These are phyloP conservation scores for Candida nemodendra DNA, from an alignment of 805 yeast species.

Conservation along the genomic window DNA sequence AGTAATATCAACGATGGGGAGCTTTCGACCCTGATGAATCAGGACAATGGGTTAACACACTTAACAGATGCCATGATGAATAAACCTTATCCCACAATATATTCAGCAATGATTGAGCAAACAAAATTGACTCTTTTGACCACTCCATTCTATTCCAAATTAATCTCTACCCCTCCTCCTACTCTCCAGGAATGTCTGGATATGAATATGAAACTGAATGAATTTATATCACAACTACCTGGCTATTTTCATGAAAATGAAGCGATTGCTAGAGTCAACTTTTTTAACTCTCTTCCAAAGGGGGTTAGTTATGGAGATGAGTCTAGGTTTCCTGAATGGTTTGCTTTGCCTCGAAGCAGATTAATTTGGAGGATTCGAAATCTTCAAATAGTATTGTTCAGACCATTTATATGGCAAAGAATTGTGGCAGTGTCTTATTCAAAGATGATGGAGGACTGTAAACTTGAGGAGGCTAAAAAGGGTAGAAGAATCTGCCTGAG, in stretches of 20 bases:
- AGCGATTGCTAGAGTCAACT: conserved; percentile 25
- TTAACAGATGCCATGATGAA: conserved; percentile 24
- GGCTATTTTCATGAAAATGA: conserved; percentile 44
- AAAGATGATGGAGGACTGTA: conserved; percentile 30
- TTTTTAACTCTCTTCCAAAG: conserved; percentile 25
- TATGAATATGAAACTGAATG: conserved; percentile 43
- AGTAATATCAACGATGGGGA: conserved; percentile 48
- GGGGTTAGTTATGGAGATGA: conserved; percentile 17
- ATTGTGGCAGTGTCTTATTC: conserved; percentile 39
- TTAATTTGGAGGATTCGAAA: conserved; percentile 60
- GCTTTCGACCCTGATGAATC: conserved; percentile 28
- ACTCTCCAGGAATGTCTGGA: conserved; percentile 48
- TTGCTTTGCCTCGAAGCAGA: conserved; percentile 50
- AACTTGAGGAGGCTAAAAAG: conserved; percentile 43
- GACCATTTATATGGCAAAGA: conserved; percentile 58
- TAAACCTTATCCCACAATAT: conserved; percentile 48
- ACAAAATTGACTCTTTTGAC: conserved; percentile 49
- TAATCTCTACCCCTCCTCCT: conserved; percentile 48
- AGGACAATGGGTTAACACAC: conserved; percentile 13
- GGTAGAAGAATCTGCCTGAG: conserved; percentile 51
- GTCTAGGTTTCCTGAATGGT: conserved; percentile 45
- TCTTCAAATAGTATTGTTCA: conserved; percentile 51
- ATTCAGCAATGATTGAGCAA: conserved; percentile 57
- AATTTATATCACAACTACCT: conserved; percentile 44
- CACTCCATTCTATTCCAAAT: conserved; percentile 46